Evolutionary conservation across 345 rosid genomes (phyloP).

Genomic region (Citrus unshiu): DNA sequence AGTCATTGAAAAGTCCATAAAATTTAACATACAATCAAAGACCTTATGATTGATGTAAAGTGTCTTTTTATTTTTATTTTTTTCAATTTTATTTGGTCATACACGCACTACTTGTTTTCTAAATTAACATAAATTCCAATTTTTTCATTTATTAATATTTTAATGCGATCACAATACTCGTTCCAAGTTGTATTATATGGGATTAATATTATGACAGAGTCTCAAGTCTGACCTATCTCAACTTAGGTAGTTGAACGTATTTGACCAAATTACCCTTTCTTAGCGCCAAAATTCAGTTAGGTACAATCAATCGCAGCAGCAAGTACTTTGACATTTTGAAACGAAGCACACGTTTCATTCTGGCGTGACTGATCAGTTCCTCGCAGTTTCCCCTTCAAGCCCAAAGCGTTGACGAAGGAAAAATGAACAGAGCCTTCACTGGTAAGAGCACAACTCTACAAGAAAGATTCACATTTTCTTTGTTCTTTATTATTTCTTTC

Average conservation of each 20-base stretch:
- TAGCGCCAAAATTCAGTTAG: background rate
- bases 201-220: background rate
- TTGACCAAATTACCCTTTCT: background rate
- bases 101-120: too few relatives aligned
- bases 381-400: slow-evolving; percentile 3
- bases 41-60: background rate
- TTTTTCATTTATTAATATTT: too few relatives aligned
- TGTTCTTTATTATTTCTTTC: background rate
- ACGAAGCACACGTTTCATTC: background rate
- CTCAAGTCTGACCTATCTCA: background rate
- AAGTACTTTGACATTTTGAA: background rate
- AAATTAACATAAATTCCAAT: too few relatives aligned
- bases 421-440: background rate
- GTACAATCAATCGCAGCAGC: background rate
- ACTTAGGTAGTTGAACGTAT: background rate
- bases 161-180: background rate
- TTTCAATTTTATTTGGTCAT: too few relatives aligned
- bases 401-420: slow-evolving; percentile 32
- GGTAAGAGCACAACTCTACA: background rate
- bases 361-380: background rate
- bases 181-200: background rate
- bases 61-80: background rate
- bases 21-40: too few relatives aligned
- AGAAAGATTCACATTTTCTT: background rate
- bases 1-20: background rate